phyloP scores from a whole-genome alignment of 495 filamentous ascomycete genomes.

The Xylaria nigripes region DNA sequence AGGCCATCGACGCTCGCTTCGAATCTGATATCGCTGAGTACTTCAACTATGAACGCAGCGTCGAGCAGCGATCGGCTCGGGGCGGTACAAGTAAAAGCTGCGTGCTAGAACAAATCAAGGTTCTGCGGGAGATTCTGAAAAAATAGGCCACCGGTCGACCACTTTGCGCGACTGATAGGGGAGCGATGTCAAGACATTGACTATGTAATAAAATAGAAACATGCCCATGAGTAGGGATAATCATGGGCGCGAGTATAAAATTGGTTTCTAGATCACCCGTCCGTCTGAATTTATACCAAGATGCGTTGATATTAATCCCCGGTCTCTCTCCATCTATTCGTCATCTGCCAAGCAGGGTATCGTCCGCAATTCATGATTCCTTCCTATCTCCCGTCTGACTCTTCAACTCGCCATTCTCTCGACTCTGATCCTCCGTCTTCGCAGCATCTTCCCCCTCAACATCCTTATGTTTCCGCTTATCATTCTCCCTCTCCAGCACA shows the following conservation, averaged over 20 bases:
- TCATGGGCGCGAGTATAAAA: neutral
- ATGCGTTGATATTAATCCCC: neutral
- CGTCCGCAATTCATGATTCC: neutral
- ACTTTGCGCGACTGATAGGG: neutral
- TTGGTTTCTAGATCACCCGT: neutral
- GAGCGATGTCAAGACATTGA: neutral
- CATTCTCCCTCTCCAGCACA: constrained; percentile 56
- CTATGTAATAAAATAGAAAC: neutral
- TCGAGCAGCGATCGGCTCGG: constrained; percentile 72
- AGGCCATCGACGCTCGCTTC: constrained; percentile 67
- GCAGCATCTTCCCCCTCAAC: constrained; percentile 28
- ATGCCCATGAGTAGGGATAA: neutral
- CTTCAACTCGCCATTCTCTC: constrained; percentile 36
- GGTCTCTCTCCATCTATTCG: neutral
- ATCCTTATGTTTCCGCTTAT: constrained; percentile 21
- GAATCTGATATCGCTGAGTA: constrained; percentile 62
- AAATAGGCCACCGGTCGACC: constrained; percentile 10
- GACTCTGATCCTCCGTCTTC: constrained; percentile 38
- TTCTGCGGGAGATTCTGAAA: constrained; percentile 48
- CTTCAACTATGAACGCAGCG: constrained; percentile 80
- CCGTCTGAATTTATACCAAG: neutral
- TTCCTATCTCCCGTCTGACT: constrained; percentile 10
- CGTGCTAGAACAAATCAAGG: constrained; percentile 71
- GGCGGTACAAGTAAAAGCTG: constrained; percentile 73
- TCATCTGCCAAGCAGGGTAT: too few relatives aligned